A percentile compares a stretch with the other conserved stretches of the same genome.
Evolutionary conservation across 441 rosid genomes (phyloP).

Genomic region (Corymbia citriodora): DNA sequence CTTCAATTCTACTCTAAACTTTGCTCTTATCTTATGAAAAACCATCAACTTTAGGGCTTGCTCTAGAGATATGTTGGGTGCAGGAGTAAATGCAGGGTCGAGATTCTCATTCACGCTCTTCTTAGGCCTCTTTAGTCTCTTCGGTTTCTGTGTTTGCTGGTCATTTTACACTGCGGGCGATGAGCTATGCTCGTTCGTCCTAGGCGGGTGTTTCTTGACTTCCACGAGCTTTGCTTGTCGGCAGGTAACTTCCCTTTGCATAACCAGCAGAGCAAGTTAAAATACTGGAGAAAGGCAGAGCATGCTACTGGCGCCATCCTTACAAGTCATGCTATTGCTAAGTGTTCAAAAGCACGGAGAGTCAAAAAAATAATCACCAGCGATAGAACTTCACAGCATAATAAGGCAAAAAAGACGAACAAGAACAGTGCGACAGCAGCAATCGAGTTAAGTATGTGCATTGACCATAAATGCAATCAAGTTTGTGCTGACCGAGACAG

Average conservation of each 20-base stretch:
- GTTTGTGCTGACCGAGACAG: background rate
- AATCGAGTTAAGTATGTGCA: background rate
- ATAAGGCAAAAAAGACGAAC: background rate
- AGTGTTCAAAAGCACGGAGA: background rate
- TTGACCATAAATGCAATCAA: background rate
- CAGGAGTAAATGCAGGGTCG: constrained; percentile 64
- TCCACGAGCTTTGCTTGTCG: constrained; percentile 38
- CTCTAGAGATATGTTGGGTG: constrained; percentile 10
- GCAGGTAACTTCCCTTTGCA: constrained; percentile 69
- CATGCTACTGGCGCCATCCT: background rate
- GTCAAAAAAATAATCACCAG: background rate
- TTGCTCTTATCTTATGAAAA: too few species aligned
- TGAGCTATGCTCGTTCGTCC: constrained; percentile 33
- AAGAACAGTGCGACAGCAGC: background rate
- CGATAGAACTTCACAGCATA: background rate
- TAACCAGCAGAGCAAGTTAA: background rate
- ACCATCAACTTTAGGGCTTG: constrained; percentile 11
- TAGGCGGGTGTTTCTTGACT: constrained; percentile 41
- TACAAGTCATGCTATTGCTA: background rate
- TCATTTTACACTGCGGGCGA: constrained; percentile 34
- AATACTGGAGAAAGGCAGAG: background rate
- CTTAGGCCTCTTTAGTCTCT: constrained; percentile 81
- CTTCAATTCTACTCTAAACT: too few species aligned
- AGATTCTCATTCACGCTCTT: constrained; percentile 83
- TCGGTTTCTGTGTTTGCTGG: constrained; percentile 43